A percentile compares a stretch with the other conserved stretches of the same genome.
These are phyloP conservation scores for Ustilago nuda DNA, from an alignment of 1,284 basidiomycete species.

Conservation along the genomic window DNA sequence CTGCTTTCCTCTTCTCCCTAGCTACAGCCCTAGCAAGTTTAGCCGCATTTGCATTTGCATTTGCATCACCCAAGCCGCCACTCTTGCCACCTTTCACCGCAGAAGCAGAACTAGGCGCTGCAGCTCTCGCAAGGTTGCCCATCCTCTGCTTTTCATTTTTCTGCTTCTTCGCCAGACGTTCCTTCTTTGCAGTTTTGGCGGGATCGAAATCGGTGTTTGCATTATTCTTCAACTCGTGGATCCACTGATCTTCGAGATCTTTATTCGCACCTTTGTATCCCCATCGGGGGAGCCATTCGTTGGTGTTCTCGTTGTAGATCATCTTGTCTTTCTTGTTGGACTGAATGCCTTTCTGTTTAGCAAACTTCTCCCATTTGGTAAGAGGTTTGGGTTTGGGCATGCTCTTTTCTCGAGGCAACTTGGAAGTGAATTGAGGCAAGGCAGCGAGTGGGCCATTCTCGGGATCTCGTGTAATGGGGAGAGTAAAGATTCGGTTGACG, in stretches of 20 bases:
- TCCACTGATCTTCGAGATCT: constrained; percentile 88
- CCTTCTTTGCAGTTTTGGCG: constrained; percentile 78
- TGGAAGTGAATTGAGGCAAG: constrained; percentile 77
- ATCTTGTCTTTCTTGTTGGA: constrained; percentile 80
- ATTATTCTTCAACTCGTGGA: constrained; percentile 86
- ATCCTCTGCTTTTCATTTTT: constrained; percentile 87
- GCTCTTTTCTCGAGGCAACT: constrained; percentile 88
- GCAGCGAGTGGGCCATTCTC: constrained; percentile 85
- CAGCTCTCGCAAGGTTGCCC: constrained; percentile 79
- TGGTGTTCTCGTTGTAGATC: constrained; percentile 92
- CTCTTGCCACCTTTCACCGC: background rate
- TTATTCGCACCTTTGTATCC: constrained; percentile 84
- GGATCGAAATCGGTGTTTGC: constrained; percentile 82
- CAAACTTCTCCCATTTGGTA: constrained; percentile 98
- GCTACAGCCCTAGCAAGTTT: constrained; percentile 54
- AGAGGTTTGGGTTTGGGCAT: constrained; percentile 90
- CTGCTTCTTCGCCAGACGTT: constrained; percentile 81
- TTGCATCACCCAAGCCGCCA: constrained; percentile 36
- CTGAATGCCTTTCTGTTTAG: constrained; percentile 91
- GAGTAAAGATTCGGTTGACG: constrained; percentile 81
- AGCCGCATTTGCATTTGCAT: constrained; percentile 52
- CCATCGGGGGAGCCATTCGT: constrained; percentile 94
- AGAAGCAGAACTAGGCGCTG: constrained; percentile 16
- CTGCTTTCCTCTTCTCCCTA: constrained; percentile 76
- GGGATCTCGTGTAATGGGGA: constrained; percentile 79